These are phyloP conservation scores for Phyllosticta paracitricarpa DNA, from an alignment of 2,329 filamentous ascomycete species.

Conservation along the genomic window DNA sequence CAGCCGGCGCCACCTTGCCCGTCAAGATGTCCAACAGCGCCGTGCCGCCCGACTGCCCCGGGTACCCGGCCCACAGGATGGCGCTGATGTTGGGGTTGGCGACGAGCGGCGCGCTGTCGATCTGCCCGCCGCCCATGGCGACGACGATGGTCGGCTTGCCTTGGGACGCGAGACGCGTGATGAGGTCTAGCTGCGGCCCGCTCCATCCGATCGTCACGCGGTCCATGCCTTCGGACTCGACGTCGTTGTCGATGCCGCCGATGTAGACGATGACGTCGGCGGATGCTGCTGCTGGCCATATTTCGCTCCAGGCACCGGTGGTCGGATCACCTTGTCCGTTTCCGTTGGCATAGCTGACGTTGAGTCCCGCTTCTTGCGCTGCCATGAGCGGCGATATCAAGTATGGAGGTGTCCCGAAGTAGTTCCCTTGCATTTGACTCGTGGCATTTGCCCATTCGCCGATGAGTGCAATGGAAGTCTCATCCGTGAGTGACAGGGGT, in stretches of 20 bases:
- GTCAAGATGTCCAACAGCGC: constrained; percentile 46
- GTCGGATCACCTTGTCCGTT: constrained; percentile 22
- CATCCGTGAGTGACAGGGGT: constrained; percentile 31
- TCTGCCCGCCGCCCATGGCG: constrained; percentile 40
- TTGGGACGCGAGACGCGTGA: constrained; percentile 36
- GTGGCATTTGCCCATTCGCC: constrained; percentile 51
- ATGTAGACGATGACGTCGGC: constrained; percentile 46
- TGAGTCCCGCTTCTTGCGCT: constrained; percentile 36
- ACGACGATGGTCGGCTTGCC: constrained; percentile 44
- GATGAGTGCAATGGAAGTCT: constrained; percentile 42
- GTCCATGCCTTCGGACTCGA: constrained; percentile 45
- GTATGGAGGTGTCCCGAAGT: constrained; percentile 47
- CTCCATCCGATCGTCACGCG: constrained; percentile 44
- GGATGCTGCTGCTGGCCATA: constrained; percentile 25
- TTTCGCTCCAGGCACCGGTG: constrained; percentile 16
- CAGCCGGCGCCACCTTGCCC: constrained; percentile 42
- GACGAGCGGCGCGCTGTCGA: constrained; percentile 44
- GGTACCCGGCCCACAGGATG: constrained; percentile 50
- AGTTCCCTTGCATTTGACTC: constrained; percentile 49
- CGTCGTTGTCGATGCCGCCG: constrained; percentile 44
- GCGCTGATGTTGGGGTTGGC: constrained; percentile 40
- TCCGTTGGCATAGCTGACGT: constrained; percentile 36
- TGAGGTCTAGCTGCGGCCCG: constrained; percentile 40
- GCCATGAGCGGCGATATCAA: constrained; percentile 45
- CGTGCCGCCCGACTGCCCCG: constrained; percentile 49